Evolutionary conservation across 495 filamentous ascomycete species (phyloP), one percentile per base, ranked within the genome.

Genomic region (Penicillium alfredii): DNA sequence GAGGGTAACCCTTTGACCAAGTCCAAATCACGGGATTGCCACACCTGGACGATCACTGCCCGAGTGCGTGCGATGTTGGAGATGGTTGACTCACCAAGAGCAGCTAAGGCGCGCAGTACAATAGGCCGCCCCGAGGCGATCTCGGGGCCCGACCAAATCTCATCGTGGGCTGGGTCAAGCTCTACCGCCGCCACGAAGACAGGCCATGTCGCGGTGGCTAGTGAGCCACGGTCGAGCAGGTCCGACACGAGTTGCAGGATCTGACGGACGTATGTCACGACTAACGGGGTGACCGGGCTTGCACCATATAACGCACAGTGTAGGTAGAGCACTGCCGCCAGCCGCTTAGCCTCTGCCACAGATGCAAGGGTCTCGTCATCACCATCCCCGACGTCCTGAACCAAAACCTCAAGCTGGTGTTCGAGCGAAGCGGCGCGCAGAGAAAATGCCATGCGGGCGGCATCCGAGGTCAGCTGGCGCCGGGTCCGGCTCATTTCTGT

Each of bases 171-270:
- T 3, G 66, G 64, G 19, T 70, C 61, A 2, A 70, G 50, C 28
- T 70, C 66, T 8, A 68, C 61, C 3, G 63, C 64, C 3, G 63
- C 66, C 28, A 70, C 66, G 38, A 70, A 70, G 1, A 70, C 44
- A n/a, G 66, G 64, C 61, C 63, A 70, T 21, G 61, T 59, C 25
- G 67, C 51, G 35, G 57, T 61, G 16, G 56, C 51, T 9, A 55
- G 28, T 6, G 47, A 42, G 6, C 54, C 55, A 8, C 47, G 48
- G 12, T 58, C 49, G 6, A 70, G 55, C n/a, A 67, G 41, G 20
- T 58, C 45, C 2, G 53, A 60, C 4, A 64, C 50, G 9, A 60
- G 41, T 15, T 38, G 49, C 10, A 68, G 47, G 15, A 68, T 66
- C 12, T 44, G 51, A 8, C 53, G 53, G 11, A 66, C 64, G 23